Base-by-base conservation (phyloP, 1,284 basidiomycete genomes). In the Fereydounia khargensis region DNA sequence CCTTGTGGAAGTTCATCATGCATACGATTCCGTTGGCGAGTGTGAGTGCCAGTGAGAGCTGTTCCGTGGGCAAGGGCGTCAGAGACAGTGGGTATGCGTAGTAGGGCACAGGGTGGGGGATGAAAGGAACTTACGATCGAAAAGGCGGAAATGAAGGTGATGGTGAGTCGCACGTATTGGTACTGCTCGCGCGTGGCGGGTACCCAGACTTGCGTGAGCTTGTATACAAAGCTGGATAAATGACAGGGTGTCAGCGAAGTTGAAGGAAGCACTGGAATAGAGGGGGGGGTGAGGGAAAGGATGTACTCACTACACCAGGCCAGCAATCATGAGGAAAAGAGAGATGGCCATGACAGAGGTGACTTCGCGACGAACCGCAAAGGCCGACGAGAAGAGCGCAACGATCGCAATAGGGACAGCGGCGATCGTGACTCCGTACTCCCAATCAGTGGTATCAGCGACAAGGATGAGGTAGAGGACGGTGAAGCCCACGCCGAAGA, bases 391-490 rank as follows among this genome's bases (percentile, higher is more conserved):
- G n/a, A 70, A 55, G 11, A 70, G 48, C 22, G 64, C 28, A 3
- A 62, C 53, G 9, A 68, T 38, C 11, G 64, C 60, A 8, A 60
- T 42, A 0, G 68, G 68, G 3, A 70, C 51, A 4, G 68, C 68
- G 1, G 68, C 68, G 22, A 70, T 63, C 13, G 68, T 70, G 13
- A 70, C 47, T 9, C 35, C 64, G 31, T 61, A 69, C 46, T 59
- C 56, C 52, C 52, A 65, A 25, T 64, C 51, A 28, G 48, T 48
- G 6, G 51, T 58, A 7, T 62, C 28, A 4, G 54, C 58, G n/a
- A 70, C 62, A 3, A 70, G 43, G 41, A 70, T 70, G 8, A 70
- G 48, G 33, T 66, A 70, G 35, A 67, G 59, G 7, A 64, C 50
- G 16, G 65, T 60, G 36, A 64, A 64, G 6, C 59, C 59, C 6